Base-by-base conservation (phyloP, 2,329 filamentous ascomycete species). In the Pseudonectria buxi region DNA sequence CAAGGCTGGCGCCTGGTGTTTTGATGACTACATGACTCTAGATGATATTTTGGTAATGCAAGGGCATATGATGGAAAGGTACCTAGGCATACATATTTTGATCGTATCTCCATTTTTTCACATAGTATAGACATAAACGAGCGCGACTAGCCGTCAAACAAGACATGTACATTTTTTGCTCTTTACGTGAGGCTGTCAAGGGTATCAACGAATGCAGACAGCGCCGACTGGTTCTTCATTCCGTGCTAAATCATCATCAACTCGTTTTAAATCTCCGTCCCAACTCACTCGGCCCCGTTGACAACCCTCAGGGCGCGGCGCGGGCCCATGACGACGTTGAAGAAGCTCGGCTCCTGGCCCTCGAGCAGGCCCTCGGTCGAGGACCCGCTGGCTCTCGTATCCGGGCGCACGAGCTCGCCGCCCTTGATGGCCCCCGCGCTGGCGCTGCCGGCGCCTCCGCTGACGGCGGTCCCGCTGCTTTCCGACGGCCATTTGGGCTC, bases 301-400 rank as follows among this genome's bases (percentile, higher is more conserved):
- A 85, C 78, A 25, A 86, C 80, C 51, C 79, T 67, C 62, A 86
- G 61, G 49, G 79, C 84, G 51, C 81, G 65, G 50, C 80, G 67
- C 14, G 81, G 81, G 41, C 80, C 81, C 58, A 86, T 58, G 50
- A 85, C 61, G 18, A 84, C 78, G 32, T 72, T 82, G 56, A 83
- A 78, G 60, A 86, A 87, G 39, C 72, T 82, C 40, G 83, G 83
- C 55, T 86, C 79, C 41, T 76, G 69, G 0, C 74, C 76, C 4
- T 65, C 68, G 12, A 83, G 51, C 43, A 84, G 50, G 2, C 51
- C 51, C 30, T 54, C 51, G 0, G 49, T 50, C 49, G 81, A 76
- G 37, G 79, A 76, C 33, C 55, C 34, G 41, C 53, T 51, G 24
- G 47, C 33, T 32, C 49, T 51, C 24, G 44, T 56, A 14, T 44